phyloP scores from a whole-genome alignment of 2,329 filamentous ascomycete genomes.

The Fusarium continuum region DNA sequence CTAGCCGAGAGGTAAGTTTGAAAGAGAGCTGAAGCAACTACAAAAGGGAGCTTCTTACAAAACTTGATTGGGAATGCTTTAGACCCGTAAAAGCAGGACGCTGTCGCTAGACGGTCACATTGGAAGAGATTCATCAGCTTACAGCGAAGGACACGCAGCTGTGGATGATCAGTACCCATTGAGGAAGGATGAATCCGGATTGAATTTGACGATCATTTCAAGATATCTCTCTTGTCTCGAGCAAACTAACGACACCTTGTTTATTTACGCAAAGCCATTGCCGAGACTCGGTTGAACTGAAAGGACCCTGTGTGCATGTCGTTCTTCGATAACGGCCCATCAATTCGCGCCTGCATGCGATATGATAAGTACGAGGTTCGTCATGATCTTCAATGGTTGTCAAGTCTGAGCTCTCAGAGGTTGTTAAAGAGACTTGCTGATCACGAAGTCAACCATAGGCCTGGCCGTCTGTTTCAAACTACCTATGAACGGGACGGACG shows the following conservation, averaged over 20 bases:
- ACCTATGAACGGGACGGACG: background rate
- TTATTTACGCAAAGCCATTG: background rate
- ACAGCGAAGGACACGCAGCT: background rate
- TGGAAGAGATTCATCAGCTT: background rate
- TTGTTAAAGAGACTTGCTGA: background rate
- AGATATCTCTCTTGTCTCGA: constrained; percentile 1
- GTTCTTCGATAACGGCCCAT: background rate
- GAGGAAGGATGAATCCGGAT: background rate
- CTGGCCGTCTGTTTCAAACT: constrained; percentile 3
- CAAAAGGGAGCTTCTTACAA: too few species aligned
- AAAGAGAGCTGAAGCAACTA: too few species aligned
- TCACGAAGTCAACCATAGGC: too few species aligned
- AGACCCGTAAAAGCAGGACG: too few species aligned
- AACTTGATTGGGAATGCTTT: too few species aligned
- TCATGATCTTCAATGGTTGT: background rate
- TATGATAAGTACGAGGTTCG: background rate
- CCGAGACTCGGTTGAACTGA: background rate
- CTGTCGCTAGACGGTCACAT: background rate
- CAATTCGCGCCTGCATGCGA: background rate
- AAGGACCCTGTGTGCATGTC: constrained; percentile 6
- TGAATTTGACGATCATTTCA: constrained; percentile 8
- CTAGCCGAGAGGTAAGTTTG: too few species aligned
- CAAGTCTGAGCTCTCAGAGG: background rate
- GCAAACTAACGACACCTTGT: too few species aligned
- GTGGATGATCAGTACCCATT: constrained; percentile 15